Evolutionary conservation across 345 rosid species (phyloP).

Genomic region (Populus deltoides): DNA sequence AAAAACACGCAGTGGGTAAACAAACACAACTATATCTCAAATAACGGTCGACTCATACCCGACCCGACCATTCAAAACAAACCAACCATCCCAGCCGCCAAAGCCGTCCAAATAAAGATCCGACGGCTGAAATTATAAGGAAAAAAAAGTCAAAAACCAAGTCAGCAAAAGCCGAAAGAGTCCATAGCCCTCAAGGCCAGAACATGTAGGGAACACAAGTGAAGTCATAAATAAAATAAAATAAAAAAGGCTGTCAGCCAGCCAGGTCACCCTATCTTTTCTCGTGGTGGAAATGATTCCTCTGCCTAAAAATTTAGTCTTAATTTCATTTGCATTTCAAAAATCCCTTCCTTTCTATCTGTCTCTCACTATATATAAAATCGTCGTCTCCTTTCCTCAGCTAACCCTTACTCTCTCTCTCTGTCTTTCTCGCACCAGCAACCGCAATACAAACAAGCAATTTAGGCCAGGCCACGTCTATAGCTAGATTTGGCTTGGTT

Average conservation of each 20-base stretch:
- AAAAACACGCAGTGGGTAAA: no score
- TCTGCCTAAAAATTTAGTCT: conserved; percentile 19
- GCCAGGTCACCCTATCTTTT: conserved; percentile 54
- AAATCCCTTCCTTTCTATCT: background rate
- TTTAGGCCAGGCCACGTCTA: conserved; percentile 1
- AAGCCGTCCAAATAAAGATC: background rate
- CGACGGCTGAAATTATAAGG: conserved; percentile 11
- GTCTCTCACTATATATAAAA: background rate
- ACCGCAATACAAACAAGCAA: background rate
- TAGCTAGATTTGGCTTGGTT: background rate
- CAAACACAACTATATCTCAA: no score
- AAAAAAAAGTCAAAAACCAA: background rate
- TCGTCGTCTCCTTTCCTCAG: background rate
- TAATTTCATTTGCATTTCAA: conserved; percentile 42
- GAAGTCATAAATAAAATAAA: background rate
- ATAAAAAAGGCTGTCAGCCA: conserved; percentile 25
- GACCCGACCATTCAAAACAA: background rate
- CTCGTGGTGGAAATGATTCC: conserved; percentile 47
- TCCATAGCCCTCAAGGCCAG: background rate
- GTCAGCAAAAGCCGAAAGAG: background rate
- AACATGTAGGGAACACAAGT: background rate
- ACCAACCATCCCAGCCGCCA: background rate
- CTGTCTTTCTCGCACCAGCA: background rate
- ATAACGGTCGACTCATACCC: background rate
- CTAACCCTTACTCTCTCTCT: background rate